Evolutionary conservation across 495 filamentous ascomycete species (phyloP), one percentile per base, ranked within the genome.

Genomic region (Penicillium paxilli): DNA sequence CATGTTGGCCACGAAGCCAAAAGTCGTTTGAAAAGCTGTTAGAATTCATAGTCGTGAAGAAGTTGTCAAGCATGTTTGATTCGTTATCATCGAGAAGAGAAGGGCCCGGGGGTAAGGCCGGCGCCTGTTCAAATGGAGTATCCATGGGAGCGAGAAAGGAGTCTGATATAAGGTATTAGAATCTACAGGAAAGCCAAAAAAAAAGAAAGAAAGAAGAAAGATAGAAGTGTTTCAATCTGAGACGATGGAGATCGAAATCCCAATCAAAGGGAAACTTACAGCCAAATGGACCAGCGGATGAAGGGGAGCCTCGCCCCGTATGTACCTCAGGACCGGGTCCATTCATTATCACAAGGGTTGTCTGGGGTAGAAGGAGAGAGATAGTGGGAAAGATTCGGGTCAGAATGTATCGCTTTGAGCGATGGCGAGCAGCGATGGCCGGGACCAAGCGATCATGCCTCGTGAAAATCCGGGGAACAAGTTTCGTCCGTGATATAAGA

Each of bases 61-160:
- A 88, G 54, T 70, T 77, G 24, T 79, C 76, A n/a, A 87, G 73
- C 67, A 84, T 76, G 53, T 76, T 82, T 32, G 75, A 80, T 61
- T 88, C 84, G 50, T 78, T 78, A 59, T 84, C 80, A 52, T 83
- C 79, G 54, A 87, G 77, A 44, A 87, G 72, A 28, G 84, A 78
- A 22, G 78, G 79, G 9, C 84, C 84, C 3, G 80, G 78, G 17
- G 84, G 79, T 37, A 80, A 80, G 30, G 78, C 76, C 24, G 84
- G 82, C 52, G 80, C 76, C 57, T 77, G 77, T 44, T 81, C 76
- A 52, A 79, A 80, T 23, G 82, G 77, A 45, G 77, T 80, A 33
- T 81, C 77, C 57, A 79, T 74, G 24, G 62, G 63, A 16, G 73
- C 66, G 61, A 81, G 75, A 63, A 79, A 72, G 11, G 69, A 65